phyloP scores from a whole-genome alignment of 2,329 filamentous ascomycete genomes.

The Penicillium occitanis region DNA sequence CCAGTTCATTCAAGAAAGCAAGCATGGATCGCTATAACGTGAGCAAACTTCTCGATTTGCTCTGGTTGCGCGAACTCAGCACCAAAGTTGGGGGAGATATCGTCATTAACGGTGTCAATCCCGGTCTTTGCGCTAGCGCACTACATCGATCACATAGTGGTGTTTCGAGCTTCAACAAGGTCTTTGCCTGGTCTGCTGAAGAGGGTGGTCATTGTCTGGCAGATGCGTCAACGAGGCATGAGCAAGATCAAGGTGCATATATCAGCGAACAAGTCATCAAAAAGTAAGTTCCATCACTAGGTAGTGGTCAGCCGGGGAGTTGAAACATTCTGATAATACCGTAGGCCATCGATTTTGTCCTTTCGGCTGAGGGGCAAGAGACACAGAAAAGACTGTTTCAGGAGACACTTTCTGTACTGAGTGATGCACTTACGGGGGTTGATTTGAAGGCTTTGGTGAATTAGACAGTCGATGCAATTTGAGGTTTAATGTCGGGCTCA shows the following conservation, averaged over 20 bases:
- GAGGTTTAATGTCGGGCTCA: background rate
- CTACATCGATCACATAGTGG: background rate
- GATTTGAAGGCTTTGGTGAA: background rate
- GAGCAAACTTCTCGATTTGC: slow-evolving; percentile 48
- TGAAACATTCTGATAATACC: background rate
- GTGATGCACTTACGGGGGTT: background rate
- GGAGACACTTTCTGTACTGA: background rate
- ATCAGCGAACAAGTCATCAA: slow-evolving; percentile 3
- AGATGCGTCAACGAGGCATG: background rate
- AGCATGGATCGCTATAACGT: slow-evolving; percentile 40
- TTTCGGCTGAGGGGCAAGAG: background rate
- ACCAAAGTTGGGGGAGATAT: slow-evolving; percentile 34
- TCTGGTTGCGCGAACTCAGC: slow-evolving; percentile 38
- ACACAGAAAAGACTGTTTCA: background rate
- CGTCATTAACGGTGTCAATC: slow-evolving; percentile 51
- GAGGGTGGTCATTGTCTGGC: background rate
- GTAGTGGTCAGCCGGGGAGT: background rate
- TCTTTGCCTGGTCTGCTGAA: slow-evolving; percentile 6
- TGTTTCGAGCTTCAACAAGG: background rate
- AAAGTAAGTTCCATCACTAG: background rate
- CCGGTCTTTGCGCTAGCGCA: slow-evolving; percentile 48
- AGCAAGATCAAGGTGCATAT: background rate
- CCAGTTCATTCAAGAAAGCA: slow-evolving; percentile 28
- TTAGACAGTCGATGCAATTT: background rate
- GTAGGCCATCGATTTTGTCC: background rate